Conservation (phyloP, 441 rosid genomes). For the Dalechampia spathulata region DNA sequence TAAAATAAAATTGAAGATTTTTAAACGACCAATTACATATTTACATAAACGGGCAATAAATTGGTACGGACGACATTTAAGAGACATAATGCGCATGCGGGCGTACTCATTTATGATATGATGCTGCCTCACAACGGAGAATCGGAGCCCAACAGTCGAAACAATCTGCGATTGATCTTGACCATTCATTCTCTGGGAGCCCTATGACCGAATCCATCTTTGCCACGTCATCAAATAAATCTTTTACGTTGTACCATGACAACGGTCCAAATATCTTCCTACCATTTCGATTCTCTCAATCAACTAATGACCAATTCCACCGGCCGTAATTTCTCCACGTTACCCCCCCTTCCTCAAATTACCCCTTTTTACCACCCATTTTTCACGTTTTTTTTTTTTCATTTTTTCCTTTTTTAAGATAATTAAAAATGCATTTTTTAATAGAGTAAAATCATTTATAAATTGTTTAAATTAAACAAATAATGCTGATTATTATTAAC, state of each 20-base stretch:
- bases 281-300: background rate
- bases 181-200: background rate
- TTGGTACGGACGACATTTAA: background rate
- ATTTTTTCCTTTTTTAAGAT: too few relatives aligned
- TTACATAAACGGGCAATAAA: background rate
- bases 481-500: too few relatives aligned
- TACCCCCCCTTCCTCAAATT: background rate
- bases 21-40: too few relatives aligned
- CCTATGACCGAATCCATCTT: background rate
- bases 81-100: background rate
- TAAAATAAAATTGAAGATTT: too few relatives aligned
- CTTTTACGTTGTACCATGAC: background rate
- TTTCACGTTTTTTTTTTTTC: too few relatives aligned
- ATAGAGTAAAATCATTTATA: too few relatives aligned
- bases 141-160: constrained; percentile 11
- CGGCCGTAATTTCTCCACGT: background rate
- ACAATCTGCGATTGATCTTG: constrained; percentile 4
- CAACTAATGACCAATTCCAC: background rate
- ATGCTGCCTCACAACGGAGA: background rate
- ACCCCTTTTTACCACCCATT: too few relatives aligned
- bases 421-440: too few relatives aligned
- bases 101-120: background rate
- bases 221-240: constrained; percentile 3
- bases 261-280: background rate
- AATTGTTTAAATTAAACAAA: too few relatives aligned